These are phyloP conservation scores for Eucalyptus cladocalyx DNA, from an alignment of 345 rosid genomes.

Conservation along the genomic window DNA sequence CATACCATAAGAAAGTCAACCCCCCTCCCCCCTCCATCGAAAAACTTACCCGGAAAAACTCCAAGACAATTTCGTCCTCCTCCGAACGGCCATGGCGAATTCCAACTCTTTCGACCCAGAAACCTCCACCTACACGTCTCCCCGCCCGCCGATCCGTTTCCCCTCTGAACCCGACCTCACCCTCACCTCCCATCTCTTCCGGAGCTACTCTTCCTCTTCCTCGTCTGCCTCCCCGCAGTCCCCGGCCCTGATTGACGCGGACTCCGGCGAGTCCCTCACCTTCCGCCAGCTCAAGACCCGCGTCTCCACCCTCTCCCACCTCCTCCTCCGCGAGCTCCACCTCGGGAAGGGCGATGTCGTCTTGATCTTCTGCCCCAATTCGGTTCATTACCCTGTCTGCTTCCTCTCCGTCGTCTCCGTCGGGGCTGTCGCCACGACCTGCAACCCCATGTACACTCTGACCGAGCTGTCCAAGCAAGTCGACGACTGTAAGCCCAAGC, in stretches of 20 bases:
- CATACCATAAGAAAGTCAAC: background rate
- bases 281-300: constrained; percentile 16
- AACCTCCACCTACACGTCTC: constrained; percentile 11
- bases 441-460: constrained; percentile 24
- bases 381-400: constrained; percentile 15
- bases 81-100: background rate
- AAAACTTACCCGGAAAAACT: background rate
- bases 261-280: constrained; percentile 7
- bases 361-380: constrained; percentile 26
- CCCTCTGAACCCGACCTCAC: constrained; percentile 16
- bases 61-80: background rate
- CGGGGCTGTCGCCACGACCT: constrained; percentile 36
- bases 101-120: background rate
- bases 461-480: constrained; percentile 22
- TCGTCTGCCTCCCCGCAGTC: constrained; percentile 2
- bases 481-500: constrained; percentile 19
- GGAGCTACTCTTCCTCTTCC: background rate
- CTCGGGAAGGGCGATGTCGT: constrained; percentile 19
- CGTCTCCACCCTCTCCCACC: constrained; percentile 14
- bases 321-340: constrained; percentile 7
- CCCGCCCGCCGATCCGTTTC: constrained; percentile 11
- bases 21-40: background rate
- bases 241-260: constrained; percentile 23
- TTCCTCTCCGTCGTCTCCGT: constrained; percentile 21
- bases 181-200: constrained; percentile 16